Conservation (phyloP, 78 protist genomes). For the Dictyostelium intermedium region DNA sequence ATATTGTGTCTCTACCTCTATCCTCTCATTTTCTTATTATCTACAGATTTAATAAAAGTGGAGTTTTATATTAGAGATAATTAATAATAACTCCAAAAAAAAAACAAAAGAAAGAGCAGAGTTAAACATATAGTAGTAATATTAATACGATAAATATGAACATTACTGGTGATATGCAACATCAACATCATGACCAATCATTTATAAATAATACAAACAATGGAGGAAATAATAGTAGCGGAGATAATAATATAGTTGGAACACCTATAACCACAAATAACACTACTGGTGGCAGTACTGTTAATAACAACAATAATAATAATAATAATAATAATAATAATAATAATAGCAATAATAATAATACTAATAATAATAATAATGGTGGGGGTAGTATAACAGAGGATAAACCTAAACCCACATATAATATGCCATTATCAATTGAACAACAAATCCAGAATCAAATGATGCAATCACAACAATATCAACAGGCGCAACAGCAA, state of each 20-base stretch:
- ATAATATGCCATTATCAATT: conserved; percentile 2
- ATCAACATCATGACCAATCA: neutral
- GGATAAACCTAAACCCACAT: neutral
- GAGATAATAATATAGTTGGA: neutral
- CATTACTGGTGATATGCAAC: neutral
- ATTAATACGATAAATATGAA: neutral
- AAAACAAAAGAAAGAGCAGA: neutral
- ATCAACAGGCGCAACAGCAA: conserved; percentile 1
- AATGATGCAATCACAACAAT: neutral
- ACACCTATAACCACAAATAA: neutral
- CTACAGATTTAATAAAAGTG: neutral
- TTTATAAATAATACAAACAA: neutral
- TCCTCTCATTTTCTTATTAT: no score
- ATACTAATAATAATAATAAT: neutral
- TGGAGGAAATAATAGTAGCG: neutral
- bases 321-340: no score
- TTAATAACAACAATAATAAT: neutral
- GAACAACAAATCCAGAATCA: conserved; percentile 16
- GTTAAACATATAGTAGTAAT: neutral
- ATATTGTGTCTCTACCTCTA: neutral
- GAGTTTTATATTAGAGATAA: neutral
- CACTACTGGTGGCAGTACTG: neutral
- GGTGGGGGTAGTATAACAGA: neutral
- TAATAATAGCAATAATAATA: neutral
- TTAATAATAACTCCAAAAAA: neutral